These are phyloP conservation scores for Colletotrichum theobromicola DNA, from an alignment of 2,329 filamentous ascomycete species.

Conservation along the genomic window DNA sequence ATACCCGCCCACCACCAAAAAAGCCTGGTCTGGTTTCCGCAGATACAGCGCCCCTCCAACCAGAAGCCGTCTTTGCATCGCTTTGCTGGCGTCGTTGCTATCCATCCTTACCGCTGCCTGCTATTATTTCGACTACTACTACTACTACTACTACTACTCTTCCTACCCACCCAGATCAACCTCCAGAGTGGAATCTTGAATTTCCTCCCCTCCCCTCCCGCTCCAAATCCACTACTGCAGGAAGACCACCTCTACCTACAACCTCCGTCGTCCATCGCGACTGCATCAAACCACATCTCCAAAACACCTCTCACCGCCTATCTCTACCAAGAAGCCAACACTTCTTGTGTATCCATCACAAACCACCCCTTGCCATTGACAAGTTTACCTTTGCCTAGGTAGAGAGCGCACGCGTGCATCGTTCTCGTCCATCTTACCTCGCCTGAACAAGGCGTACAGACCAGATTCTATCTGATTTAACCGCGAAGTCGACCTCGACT, in stretches of 20 bases:
- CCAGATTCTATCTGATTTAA: constrained; percentile 19
- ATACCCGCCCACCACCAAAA: constrained; percentile 15
- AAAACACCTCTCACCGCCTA: not conserved
- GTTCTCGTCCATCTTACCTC: constrained; percentile 18
- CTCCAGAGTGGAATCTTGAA: constrained; percentile 23
- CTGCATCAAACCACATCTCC: not conserved
- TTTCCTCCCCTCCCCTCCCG: constrained; percentile 19
- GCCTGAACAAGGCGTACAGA: constrained; percentile 38
- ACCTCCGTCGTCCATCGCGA: constrained; percentile 7
- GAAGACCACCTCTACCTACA: constrained; percentile 9
- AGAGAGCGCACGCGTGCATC: constrained; percentile 9
- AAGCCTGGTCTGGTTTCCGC: constrained; percentile 26
- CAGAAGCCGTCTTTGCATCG: not conserved
- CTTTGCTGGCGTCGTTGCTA: not conserved
- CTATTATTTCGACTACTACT: not conserved
- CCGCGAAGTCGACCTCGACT: constrained; percentile 50
- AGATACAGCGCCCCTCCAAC: constrained; percentile 22
- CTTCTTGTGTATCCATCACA: constrained; percentile 6
- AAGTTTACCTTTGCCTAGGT: constrained; percentile 21
- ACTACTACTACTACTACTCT: not conserved
- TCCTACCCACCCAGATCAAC: constrained; percentile 19
- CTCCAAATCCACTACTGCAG: constrained; percentile 18
- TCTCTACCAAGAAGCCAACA: not conserved
- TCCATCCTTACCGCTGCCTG: not conserved
- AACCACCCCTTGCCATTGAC: constrained; percentile 12